Evolutionary conservation across 2,329 filamentous ascomycete genomes (phyloP), one percentile per base, ranked within the genome.

Genomic region (Davidsoniella virescens): DNA sequence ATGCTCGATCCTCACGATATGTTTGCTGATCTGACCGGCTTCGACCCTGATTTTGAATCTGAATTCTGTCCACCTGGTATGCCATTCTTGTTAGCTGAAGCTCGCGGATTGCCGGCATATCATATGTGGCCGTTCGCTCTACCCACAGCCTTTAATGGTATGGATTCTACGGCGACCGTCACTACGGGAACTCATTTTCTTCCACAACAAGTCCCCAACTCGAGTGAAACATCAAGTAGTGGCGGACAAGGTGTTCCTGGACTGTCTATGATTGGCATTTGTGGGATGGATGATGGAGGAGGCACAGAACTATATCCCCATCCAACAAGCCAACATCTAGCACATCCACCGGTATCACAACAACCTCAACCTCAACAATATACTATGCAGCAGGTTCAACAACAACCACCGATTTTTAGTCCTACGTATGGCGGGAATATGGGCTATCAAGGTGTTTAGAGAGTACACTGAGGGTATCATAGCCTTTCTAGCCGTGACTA

Each of bases 41-140:
- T 46, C 4, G 47, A 49, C 18, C 26, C 49, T 7, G 53, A 55
- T 18, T 50, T 46, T 48, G 46, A 51, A n/a, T 49, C 52, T 9
- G 54, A 56, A 20, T 50, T 46, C 20, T 54, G 46, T 36, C 51
- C 54, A 9, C 55, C 54, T 1, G 55, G 54, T 23, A 55, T 54
- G 50, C 55, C 55, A 1, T 29, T 53, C 18, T 20, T 54, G 5
- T 44, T 56, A 8, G 55, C 55, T 14, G 52, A 56, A 38, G 55
- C 55, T 14, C 54, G 54, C n/a, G 55, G 55, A 8, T n/a, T 56
- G 12, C 53, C 55, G 5, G 43, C 49, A 25, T 50, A 41, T 17
- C 44, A 43, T 10, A 43, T 50, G 23, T 50, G 47, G 37, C 50
- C 50, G 10, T 52, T 52, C 44, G 40, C 45, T 16, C 29, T 40